phyloP scores from a whole-genome alignment of 495 filamentous ascomycete species.

The Xylona heveae region DNA sequence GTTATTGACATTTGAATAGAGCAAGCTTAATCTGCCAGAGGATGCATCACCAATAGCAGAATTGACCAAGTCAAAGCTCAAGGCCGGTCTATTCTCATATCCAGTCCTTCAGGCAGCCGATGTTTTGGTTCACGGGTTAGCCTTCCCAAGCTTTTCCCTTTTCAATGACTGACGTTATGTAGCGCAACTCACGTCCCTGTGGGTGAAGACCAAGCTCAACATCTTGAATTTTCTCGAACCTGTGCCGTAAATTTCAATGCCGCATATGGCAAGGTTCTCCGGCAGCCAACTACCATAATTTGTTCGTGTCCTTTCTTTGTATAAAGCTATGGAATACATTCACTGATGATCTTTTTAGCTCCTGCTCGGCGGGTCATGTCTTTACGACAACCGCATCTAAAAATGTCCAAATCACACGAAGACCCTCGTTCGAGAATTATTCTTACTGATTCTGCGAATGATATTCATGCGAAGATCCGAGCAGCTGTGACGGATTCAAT shows the following conservation, averaged over 20 bases:
- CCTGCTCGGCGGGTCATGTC: slow-evolving; percentile 78
- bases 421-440: slow-evolving; percentile 55
- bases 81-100: slow-evolving; percentile 89
- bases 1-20: slow-evolving; percentile 24
- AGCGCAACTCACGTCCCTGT: slow-evolving; percentile 89
- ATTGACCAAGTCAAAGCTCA: slow-evolving; percentile 33
- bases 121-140: slow-evolving; percentile 62
- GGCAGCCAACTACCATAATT: slow-evolving; percentile 49
- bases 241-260: slow-evolving; percentile 71
- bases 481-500: slow-evolving; percentile 58
- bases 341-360: slow-evolving; percentile 20
- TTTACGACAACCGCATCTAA: slow-evolving; percentile 45
- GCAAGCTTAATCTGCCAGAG: slow-evolving; percentile 40
- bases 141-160: background rate
- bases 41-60: slow-evolving; percentile 29
- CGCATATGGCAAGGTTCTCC: slow-evolving; percentile 38
- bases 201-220: slow-evolving; percentile 80
- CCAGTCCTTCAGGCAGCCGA: slow-evolving; percentile 92
- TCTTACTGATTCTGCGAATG: slow-evolving; percentile 41
- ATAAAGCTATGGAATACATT: background rate
- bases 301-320: slow-evolving; percentile 26
- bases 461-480: slow-evolving; percentile 44
- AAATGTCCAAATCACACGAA: slow-evolving; percentile 84
- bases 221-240: slow-evolving; percentile 78
- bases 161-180: slow-evolving; percentile 3